phyloP scores from a whole-genome alignment of 495 filamentous ascomycete species.

The Penicillium canescens region DNA sequence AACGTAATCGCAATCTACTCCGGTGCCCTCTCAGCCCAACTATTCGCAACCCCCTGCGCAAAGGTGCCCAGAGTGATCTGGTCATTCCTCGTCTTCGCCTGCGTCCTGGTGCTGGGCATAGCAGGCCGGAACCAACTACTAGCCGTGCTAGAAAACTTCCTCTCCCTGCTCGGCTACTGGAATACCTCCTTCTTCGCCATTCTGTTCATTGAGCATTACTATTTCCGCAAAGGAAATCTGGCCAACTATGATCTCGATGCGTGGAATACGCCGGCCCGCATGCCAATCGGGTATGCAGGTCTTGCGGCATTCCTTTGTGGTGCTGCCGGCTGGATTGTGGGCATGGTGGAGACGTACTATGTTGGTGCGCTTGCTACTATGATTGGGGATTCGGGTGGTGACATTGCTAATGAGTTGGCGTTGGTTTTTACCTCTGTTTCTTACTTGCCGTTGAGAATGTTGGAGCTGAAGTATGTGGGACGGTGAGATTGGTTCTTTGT shows the following conservation, averaged over 20 bases:
- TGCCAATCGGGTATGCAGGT: constrained; percentile 34
- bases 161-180: constrained; percentile 62
- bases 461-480: constrained; percentile 33
- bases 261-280: constrained; percentile 31
- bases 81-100: constrained; percentile 40
- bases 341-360: constrained; percentile 42
- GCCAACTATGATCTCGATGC: constrained; percentile 41
- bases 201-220: constrained; percentile 58
- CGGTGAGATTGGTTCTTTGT: constrained; percentile 8
- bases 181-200: constrained; percentile 58
- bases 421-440: constrained; percentile 24
- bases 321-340: constrained; percentile 36
- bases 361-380: constrained; percentile 23
- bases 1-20: constrained; percentile 48
- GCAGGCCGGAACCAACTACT: constrained; percentile 40
- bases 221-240: constrained; percentile 54
- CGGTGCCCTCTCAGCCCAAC: constrained; percentile 40
- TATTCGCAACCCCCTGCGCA: constrained; percentile 39
- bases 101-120: constrained; percentile 41
- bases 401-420: constrained; percentile 32
- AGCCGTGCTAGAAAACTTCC: constrained; percentile 52
- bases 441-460: constrained; percentile 19
- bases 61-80: constrained; percentile 44
- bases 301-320: constrained; percentile 33
- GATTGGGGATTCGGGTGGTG: constrained; percentile 26